Conservation (phyloP, 371 early-diverging fungal species). For the Quaeritorhiza haematococci region DNA sequence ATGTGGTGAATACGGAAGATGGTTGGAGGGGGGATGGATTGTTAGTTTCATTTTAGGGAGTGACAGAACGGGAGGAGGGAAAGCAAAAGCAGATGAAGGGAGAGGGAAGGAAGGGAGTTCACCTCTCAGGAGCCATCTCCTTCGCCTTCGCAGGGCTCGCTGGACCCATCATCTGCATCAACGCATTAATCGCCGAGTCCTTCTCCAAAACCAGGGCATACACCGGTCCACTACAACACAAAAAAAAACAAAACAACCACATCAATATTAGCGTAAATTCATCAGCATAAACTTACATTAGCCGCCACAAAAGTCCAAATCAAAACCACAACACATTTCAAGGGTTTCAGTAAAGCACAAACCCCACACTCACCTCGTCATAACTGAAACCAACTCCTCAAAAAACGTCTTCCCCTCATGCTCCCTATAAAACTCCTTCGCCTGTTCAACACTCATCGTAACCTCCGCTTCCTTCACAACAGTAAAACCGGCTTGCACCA, state of each 20-base stretch:
- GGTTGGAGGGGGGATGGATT: no score
- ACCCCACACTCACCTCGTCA: conserved; percentile 40
- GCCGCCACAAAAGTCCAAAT: no score
- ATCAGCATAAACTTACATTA: no score
- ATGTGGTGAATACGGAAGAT: no score
- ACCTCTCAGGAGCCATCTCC: conserved; percentile 27
- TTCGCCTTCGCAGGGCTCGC: conserved; percentile 34
- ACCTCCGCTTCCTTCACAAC: conserved; percentile 44
- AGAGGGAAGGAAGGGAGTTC: neutral
- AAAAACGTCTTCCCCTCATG: conserved; percentile 56
- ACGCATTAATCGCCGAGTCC: conserved; percentile 55
- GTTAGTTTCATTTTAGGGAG: no score
- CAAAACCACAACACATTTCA: no score
- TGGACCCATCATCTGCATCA: conserved; percentile 44
- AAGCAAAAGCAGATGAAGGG: neutral
- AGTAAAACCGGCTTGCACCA: neutral
- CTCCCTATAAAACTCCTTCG: conserved; percentile 54
- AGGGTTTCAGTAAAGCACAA: no score
- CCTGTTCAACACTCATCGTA: conserved; percentile 33
- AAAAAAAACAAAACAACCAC: no score
- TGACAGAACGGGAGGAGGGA: no score
- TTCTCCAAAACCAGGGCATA: conserved; percentile 64
- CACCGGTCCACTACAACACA: conserved; percentile 57
- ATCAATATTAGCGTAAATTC: no score
- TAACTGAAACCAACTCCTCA: conserved; percentile 45